Base-by-base conservation (phyloP, 257 asterid genomes). In the Parsonsia alboflavescens region DNA sequence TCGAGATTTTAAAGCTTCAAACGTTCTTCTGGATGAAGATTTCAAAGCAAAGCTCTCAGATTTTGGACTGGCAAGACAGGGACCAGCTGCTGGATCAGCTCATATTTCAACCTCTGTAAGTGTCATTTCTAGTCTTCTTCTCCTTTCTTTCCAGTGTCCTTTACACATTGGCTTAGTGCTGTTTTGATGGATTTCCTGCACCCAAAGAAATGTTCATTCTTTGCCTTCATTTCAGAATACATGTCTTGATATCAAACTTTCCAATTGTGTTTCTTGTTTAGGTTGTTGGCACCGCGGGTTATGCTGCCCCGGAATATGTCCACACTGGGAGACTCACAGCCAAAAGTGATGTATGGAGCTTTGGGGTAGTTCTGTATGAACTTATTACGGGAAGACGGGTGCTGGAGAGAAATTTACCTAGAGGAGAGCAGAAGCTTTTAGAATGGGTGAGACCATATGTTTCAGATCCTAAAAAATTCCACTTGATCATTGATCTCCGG, bases 281-380 rank as follows among this genome's bases (percentile, higher is more conserved):
- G 97, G 93, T 90, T 74, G 96, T 93, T 66, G 98, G 97, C 41
- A 93, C 98, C 0, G 88, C 91, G 30, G 98, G 98, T 53, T 93
- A 93, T 85, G 97, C 98, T 26, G 98, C 98, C 36, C 98, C 98
- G 0, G 96, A 93, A 73, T 93, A 93, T 24, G 88, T 93, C 33
- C 98, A 85, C 77, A 80, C 94, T 0, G 98, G 98, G 46, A 82
- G 90, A 77, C 90, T 93, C 72, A 91, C 97, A 7, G 88, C 93
- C n/a, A 93, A 89, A 80, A 93, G 97, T 53, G 97, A 93, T 17
- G 97, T 91, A 21, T 93, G 98, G 98, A 93, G 98, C 73, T 93
- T 91, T 1, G 98, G 98, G 50, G 97, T 93, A 0, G 97, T 93
- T 71, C 89, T 93, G 4, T 91, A 88, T 24, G 98, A 93, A 72